Base-by-base conservation (phyloP, 2,329 filamentous ascomycete species). In the Cercospora berteroae region DNA sequence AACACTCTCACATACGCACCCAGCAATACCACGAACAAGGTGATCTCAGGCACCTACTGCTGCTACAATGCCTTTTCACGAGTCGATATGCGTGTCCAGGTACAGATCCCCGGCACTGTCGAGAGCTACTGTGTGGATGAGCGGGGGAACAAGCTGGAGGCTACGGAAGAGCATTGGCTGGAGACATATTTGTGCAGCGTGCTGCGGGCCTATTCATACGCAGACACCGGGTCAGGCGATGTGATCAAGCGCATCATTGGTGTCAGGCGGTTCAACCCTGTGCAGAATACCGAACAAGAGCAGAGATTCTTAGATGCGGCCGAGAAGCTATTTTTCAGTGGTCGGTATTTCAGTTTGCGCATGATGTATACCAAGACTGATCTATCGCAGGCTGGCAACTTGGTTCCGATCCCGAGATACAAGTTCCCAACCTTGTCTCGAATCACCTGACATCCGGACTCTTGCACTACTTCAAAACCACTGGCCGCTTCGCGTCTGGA, bases 41-140 rank as follows among this genome's bases (percentile, higher is more conserved):
- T 98, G 66, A 90, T 93, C 8, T 95, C 96, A 71, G 95, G 95
- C 5, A 85, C 97, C 44, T 98, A 97, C 81, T 98, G 95, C 82
- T 99, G 95, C 81, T 99, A 99, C 86, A 99, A 99, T 92, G 95
- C 95, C 72, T 97, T 99, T 80, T 98, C 95, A 5, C 88, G 96
- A 71, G 86, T 98, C 63, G 95, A 99, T 77, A 99, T 99, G 95
- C 93, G 95, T 69, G 94, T 99, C 12, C 94, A 98, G 77, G 94
- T 99, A 67, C 94, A 94, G 71, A 98, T 99, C 71, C 95, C 95
- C 18, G 95, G 95, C 68, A 95, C 92, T 9, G 93, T 99, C 62
- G 94, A 99, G 79, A 96, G 93, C 80, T 98, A 97, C 79, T 98
- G 94, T 79, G 91, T 99, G 66, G 94, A 99, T 79, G 95, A 99